Conservation (phyloP, 2,329 filamentous ascomycete species). For the Geoglossum cookeanum region DNA sequence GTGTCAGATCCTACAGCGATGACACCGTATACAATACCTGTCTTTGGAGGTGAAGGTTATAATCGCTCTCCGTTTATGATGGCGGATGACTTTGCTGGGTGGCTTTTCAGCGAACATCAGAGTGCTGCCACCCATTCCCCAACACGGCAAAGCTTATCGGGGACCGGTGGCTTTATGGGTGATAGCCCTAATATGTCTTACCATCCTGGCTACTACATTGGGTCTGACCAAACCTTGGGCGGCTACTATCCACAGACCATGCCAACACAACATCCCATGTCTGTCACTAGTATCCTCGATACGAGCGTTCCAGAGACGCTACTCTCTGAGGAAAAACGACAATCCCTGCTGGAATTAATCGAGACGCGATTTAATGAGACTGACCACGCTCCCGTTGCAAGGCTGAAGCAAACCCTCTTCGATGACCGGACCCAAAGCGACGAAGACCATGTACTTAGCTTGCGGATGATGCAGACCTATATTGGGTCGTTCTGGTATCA, state of each 20-base stretch:
- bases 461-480: slow-evolving; percentile 91
- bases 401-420: slow-evolving; percentile 57
- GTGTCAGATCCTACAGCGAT: neutral
- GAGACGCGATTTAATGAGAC: slow-evolving; percentile 64
- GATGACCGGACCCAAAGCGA: slow-evolving; percentile 51
- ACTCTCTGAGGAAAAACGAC: slow-evolving; percentile 73
- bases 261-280: slow-evolving; percentile 58
- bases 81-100: slow-evolving; percentile 29
- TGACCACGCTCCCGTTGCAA: slow-evolving; percentile 51
- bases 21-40: slow-evolving; percentile 15
- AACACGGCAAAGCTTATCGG: neutral
- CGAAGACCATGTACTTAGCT: slow-evolving; percentile 47
- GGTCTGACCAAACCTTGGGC: slow-evolving; percentile 28
- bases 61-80: slow-evolving; percentile 4
- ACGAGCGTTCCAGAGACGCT: slow-evolving; percentile 60
- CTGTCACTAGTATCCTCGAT: slow-evolving; percentile 69
- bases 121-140: neutral
- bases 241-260: slow-evolving; percentile 29
- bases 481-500: slow-evolving; percentile 88
- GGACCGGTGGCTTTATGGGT: neutral
- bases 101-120: slow-evolving; percentile 27
- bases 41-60: slow-evolving; percentile 19
- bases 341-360: slow-evolving; percentile 68
- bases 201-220: slow-evolving; percentile 28
- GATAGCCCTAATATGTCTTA: slow-evolving; percentile 21